Percentiles rank a stretch among this genome's conserved stretches.
These are phyloP conservation scores for Wickerhamiella pararugosa DNA, from an alignment of 1,139 yeast species.

Conservation along the genomic window DNA sequence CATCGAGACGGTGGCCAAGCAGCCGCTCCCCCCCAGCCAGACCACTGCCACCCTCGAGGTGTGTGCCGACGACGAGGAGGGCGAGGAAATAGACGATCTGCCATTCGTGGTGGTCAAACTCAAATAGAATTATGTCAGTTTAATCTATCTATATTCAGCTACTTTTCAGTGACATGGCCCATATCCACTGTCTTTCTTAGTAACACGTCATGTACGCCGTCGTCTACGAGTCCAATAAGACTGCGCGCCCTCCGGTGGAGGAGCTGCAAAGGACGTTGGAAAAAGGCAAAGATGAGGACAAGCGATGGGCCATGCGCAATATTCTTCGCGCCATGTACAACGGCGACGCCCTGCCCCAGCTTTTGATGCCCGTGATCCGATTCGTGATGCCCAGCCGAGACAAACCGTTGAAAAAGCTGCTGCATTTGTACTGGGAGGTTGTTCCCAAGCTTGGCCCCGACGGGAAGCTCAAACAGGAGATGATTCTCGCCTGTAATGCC, in stretches of 20 bases:
- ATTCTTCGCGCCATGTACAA: conserved; percentile 77
- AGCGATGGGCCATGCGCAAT: conserved; percentile 80
- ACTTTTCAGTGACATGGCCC: not conserved
- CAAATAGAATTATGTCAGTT: not conserved
- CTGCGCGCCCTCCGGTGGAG: conserved; percentile 54
- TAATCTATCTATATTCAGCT: not conserved
- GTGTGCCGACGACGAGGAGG: conserved; percentile 82
- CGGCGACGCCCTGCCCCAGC: conserved; percentile 88
- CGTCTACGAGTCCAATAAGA: conserved; percentile 21
- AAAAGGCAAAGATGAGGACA: conserved; percentile 77
- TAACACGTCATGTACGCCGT: conserved; percentile 12
- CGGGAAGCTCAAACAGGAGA: conserved; percentile 92
- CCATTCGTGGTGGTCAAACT: conserved; percentile 52
- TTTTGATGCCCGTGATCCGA: conserved; percentile 92
- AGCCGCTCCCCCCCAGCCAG: conserved; percentile 61
- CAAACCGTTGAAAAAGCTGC: conserved; percentile 79
- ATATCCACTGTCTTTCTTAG: not conserved
- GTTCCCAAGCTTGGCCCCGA: conserved; percentile 81
- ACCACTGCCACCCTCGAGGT: conserved; percentile 73
- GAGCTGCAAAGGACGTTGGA: conserved; percentile 74
- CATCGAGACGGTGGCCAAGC: conserved; percentile 70
- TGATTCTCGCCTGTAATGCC: conserved; percentile 97
- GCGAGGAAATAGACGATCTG: conserved; percentile 86
- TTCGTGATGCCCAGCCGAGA: conserved; percentile 92
- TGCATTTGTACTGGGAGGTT: conserved; percentile 96